These are phyloP conservation scores for Coemansia sp. DNA, from an alignment of 192 early-diverging fungal species.

Conservation along the genomic window DNA sequence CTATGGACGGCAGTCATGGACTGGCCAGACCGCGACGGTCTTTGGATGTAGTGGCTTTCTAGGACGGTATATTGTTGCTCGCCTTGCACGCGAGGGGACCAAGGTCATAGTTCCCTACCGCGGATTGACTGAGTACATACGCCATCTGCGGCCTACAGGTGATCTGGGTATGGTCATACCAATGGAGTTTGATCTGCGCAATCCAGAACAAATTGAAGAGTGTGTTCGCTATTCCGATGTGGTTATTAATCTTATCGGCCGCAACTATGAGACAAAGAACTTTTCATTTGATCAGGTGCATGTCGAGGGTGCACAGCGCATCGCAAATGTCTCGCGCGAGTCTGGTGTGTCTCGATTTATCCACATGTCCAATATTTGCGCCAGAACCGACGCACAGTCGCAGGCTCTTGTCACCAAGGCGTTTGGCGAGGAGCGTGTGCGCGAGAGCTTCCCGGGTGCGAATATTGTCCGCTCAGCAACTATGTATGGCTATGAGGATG, in stretches of 20 bases:
- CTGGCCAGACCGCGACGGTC: conserved; percentile 88
- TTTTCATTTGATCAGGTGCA: conserved; percentile 84
- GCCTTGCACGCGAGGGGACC: conserved; percentile 87
- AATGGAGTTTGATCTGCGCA: conserved; percentile 86
- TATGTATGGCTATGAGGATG: conserved; percentile 91
- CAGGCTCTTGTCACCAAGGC: conserved; percentile 85
- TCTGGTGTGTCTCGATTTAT: conserved; percentile 81
- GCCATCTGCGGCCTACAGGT: conserved; percentile 89
- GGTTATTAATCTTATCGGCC: conserved; percentile 92
- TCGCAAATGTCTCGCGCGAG: conserved; percentile 79
- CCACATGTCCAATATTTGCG: conserved; percentile 87
- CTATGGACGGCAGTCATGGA: conserved; percentile 75
- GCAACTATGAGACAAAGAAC: conserved; percentile 92
- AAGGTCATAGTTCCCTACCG: conserved; percentile 90
- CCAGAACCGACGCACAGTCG: conserved; percentile 70
- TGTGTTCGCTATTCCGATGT: conserved; percentile 90
- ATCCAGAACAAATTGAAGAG: conserved; percentile 79
- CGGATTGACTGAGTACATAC: conserved; percentile 75
- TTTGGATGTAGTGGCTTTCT: conserved; percentile 96
- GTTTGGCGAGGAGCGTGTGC: conserved; percentile 85
- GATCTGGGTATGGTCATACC: conserved; percentile 93
- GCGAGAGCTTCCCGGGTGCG: conserved; percentile 84
- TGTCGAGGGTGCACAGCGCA: conserved; percentile 73
- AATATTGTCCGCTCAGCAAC: conserved; percentile 90
- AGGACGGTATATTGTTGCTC: conserved; percentile 90